Base-by-base conservation (phyloP, 2,329 filamentous ascomycete genomes). In the Zymoseptoria tritici region DNA sequence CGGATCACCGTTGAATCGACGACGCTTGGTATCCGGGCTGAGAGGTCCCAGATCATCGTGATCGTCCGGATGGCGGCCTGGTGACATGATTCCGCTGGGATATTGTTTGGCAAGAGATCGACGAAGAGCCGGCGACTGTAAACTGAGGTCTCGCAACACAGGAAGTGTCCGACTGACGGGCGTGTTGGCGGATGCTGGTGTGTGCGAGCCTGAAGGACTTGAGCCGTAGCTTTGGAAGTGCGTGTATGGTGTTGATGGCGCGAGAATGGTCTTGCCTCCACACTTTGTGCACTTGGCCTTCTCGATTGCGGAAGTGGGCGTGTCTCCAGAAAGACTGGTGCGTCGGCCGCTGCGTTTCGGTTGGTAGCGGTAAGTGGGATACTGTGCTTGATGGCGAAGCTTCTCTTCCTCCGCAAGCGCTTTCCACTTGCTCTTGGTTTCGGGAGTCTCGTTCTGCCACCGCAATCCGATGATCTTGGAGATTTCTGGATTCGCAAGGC, bases 391-490 rank as follows among this genome's bases (percentile, higher is more conserved):
- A 74, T 99, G 94, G 19, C 89, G 87, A 62, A 85, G 80, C 79
- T 97, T 97, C 74, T 97, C 94, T 76, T 96, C 84, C 85, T 95
- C 91, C 61, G 94, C 94, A 59, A 96, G 83, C 62, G 83, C 82
- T 74, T 94, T 96, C 94, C 94, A 99, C 73, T 87, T 83, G 64
- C 86, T 84, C 76, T 96, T 96, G 59, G 86, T 81, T 57, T 89
- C 84, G 22, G 87, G 82, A 3, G 85, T 77, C 70, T 95, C 86
- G 58, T 85, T 83, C 70, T 88, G 86, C 94, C 94, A 99, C 83
- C 92, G 88, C 73, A 91, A 85, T 56, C 93, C 93, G 67, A 97
- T 96, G 68, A 97, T 95, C 76, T 97, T 97, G 65, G 93, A 97
- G 68, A 97, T 96, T 56, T 97, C 91, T 2, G 93, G 93, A 75